phyloP scores from a whole-genome alignment of 1,284 basidiomycete species.

The Boletus semigastroideus region DNA sequence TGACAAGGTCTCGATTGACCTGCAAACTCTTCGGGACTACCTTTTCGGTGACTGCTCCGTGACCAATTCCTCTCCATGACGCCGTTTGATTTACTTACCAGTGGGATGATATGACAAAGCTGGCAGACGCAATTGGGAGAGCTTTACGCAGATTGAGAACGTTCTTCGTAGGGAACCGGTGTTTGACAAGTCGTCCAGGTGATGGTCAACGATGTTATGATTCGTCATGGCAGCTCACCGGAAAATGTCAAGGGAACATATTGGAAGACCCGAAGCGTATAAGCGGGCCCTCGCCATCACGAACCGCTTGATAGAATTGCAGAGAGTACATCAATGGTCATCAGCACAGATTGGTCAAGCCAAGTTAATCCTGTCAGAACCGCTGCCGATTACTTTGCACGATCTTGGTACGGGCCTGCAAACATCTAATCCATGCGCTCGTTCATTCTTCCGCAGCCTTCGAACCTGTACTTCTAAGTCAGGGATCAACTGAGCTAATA shows the following conservation, averaged over 20 bases:
- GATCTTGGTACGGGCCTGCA: conserved; percentile 46
- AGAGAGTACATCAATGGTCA: conserved; percentile 53
- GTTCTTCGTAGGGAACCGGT: conserved; percentile 55
- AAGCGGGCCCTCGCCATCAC: conserved; percentile 39
- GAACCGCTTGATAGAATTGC: conserved; percentile 57
- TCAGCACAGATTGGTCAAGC: conserved; percentile 46
- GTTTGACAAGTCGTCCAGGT: conserved; percentile 67
- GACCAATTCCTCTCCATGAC: neutral
- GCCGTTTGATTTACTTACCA: conserved; percentile 1
- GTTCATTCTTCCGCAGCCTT: conserved; percentile 46
- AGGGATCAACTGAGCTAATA: conserved; percentile 53
- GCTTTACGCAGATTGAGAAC: conserved; percentile 45
- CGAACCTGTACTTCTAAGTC: conserved; percentile 62
- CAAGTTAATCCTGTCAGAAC: conserved; percentile 49
- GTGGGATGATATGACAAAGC: conserved; percentile 35
- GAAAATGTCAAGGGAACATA: conserved; percentile 20
- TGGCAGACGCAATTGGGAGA: conserved; percentile 48
- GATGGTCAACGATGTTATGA: conserved; percentile 1
- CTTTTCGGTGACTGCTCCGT: conserved; percentile 45
- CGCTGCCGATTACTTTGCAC: conserved; percentile 54
- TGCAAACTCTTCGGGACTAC: conserved; percentile 43
- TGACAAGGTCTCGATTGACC: conserved; percentile 39
- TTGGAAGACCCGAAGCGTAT: conserved; percentile 27
- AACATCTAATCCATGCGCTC: neutral
- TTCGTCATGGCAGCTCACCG: neutral